A percentile compares a stretch with the other conserved stretches of the same genome.
These are phyloP conservation scores for Neonectria ditissima DNA, from an alignment of 2,329 filamentous ascomycete species.

Conservation along the genomic window DNA sequence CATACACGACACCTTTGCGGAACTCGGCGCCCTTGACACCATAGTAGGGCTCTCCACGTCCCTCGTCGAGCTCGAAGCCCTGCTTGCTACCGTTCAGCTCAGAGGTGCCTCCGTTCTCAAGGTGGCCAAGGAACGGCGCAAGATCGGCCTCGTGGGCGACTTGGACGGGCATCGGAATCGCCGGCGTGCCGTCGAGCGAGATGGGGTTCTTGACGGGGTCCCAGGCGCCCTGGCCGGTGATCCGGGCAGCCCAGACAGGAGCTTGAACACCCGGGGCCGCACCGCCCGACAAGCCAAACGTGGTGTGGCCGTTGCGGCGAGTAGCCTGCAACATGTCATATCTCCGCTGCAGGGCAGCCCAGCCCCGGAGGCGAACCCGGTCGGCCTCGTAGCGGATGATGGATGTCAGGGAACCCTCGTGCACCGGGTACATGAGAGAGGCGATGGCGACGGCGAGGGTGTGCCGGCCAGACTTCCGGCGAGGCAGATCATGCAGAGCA, in stretches of 20 bases:
- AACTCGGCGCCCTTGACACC: constrained; percentile 52
- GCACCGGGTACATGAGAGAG: constrained; percentile 49
- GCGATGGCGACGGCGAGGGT: constrained; percentile 48
- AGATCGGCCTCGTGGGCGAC: constrained; percentile 48
- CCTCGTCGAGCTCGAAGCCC: constrained; percentile 49
- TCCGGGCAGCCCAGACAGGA: constrained; percentile 49
- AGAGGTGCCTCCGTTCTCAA: constrained; percentile 48
- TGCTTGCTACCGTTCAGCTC: constrained; percentile 39
- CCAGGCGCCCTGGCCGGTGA: constrained; percentile 51
- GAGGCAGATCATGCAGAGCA: constrained; percentile 49
- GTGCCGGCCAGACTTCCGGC: constrained; percentile 50
- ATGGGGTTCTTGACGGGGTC: constrained; percentile 46
- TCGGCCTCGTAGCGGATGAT: constrained; percentile 54
- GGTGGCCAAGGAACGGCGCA: constrained; percentile 50
- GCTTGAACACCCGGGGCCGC: constrained; percentile 49
- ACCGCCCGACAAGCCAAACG: constrained; percentile 46
- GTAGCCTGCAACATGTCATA: constrained; percentile 51
- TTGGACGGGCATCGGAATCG: constrained; percentile 51
- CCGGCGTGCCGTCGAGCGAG: constrained; percentile 47
- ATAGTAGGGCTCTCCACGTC: constrained; percentile 53
- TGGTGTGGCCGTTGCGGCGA: constrained; percentile 46
- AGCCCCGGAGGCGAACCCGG: constrained; percentile 52
- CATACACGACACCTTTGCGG: constrained; percentile 57
- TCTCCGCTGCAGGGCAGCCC: constrained; percentile 51
- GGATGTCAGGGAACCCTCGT: constrained; percentile 50